Evolutionary conservation across 2,329 filamentous ascomycete genomes (phyloP), one percentile per base, ranked within the genome.

Genomic region (Fusarium dimerum): DNA sequence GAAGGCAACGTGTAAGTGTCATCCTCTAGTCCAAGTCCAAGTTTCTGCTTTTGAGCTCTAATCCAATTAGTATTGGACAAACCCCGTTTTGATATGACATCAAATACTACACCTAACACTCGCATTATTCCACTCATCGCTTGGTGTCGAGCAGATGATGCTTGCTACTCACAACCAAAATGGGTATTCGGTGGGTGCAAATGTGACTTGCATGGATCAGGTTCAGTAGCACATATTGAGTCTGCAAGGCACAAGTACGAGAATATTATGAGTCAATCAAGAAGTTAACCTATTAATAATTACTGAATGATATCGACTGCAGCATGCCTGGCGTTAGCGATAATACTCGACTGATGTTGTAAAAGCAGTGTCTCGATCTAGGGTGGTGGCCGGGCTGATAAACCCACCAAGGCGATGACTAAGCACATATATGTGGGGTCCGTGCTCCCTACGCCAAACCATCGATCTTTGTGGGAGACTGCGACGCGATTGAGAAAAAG

Each of bases 1-100:
- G 63, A 69, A 40, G 70, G 71, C 26, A 73, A 73, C 36, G 58
- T 72, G 71, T 72, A 49, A 66, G 70, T 61, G 9, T 12, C 13
- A 2, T 18, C 17, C 26, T 5, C 13, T 13, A 13, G 12, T n/a
- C 10, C 40, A 40, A n/a, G 15, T 39, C 0, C 16, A n/a, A 17
- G 17, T 34, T n/a, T n/a, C 4, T 3, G 12, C 5, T 16, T 36
- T 41, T 38, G 45, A 12, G 10, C 16, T 18, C n/a, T 26, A 26
- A 26, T 26, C 20, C 20, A 7, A 9, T 16, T 34, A 68, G 65
- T 16, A 49, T 70, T 43, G 70, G 70, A 9, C 60, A 69, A 47
- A 67, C 51, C 36, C 69, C 69, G 1, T 67, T 63, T 36, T 65
- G 56, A 30, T 26, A 12, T 15, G 13, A 4, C 13, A 11, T 4